Evolutionary conservation across 371 early-diverging fungal genomes (phyloP), one percentile per base, ranked within the genome.

Genomic region (Zychaea mexicana): DNA sequence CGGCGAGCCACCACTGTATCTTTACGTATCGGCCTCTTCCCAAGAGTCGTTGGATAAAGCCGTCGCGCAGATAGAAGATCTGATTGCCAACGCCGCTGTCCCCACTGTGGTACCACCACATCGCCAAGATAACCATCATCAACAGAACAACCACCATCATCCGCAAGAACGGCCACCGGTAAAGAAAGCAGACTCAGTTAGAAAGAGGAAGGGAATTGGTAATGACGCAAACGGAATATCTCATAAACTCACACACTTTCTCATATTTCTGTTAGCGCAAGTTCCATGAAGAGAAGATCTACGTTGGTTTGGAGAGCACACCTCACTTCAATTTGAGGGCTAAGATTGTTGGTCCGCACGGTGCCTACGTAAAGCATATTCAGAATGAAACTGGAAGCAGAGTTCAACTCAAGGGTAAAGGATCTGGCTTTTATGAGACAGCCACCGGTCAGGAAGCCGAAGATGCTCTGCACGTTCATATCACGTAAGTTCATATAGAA

Each of bases 351-450:
- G 96, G 96, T 9, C 94, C 94, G 46, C 82, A 81, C 38, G 96
- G 96, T 27, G 85, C 86, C 15, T 94, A 90, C 76, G 90, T 96
- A 30, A 94, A 94, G 73, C 93, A 93, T 70, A 93, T 96, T 62
- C 91, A 94, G 66, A 84, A 84, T 55, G 90, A 89, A 62, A 92
- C 96, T 2, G 83, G 87, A 1, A 88, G 91, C 15, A 78, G 89
- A 13, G 90, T 96, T 8, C 91, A 93, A 49, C 76, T 94, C 32
- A 89, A 90, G 46, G 96, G 96, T 2, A 78, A 78, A 42, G 96
- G 96, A 2, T 95, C 96, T 10, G 95, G 94, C 1, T 95, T 83
- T 64, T 79, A 83, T 24, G 95, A 95, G 38, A 64, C 74, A 4
- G 79, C 72, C 0, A 83, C 90, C 1, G 88, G 89, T 10, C 68